Conservation (phyloP, 441 rosid genomes). For the Pelargonium citronellum region DNA sequence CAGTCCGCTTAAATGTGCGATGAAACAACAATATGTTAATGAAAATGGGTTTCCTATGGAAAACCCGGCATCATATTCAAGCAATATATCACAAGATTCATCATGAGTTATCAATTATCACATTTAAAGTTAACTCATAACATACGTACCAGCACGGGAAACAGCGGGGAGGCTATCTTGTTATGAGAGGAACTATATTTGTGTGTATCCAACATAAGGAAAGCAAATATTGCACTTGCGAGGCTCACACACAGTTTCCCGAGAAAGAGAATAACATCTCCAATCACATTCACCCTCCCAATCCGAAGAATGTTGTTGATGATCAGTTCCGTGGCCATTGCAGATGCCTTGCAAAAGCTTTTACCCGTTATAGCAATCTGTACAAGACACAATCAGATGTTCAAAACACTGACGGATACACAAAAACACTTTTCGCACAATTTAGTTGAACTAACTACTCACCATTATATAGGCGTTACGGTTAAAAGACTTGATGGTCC, state of each 20-base stretch:
- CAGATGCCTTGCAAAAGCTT: slow-evolving; percentile 81
- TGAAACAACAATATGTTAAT: no score
- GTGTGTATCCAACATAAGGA: slow-evolving; percentile 93
- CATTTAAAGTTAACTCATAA: no score
- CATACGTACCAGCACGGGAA: slow-evolving; percentile 90
- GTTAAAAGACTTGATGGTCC: slow-evolving; percentile 78
- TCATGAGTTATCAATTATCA: no score
- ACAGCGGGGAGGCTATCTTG: slow-evolving; percentile 85
- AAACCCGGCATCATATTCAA: no score
- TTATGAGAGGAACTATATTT: slow-evolving; percentile 60
- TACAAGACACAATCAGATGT: slow-evolving; percentile 19
- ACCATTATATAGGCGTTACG: slow-evolving; percentile 99
- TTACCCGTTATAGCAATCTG: slow-evolving; percentile 93
- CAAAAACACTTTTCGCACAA: no score
- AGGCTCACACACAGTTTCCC: slow-evolving; percentile 96
- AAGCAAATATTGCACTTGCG: slow-evolving; percentile 72
- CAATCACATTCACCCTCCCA: slow-evolving; percentile 88
- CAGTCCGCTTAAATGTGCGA: no score
- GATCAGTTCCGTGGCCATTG: slow-evolving; percentile 80
- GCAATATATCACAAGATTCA: no score
- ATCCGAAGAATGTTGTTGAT: slow-evolving; percentile 79
- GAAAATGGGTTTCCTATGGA: no score
- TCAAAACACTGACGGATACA: slow-evolving; percentile 18
- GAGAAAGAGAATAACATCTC: slow-evolving; percentile 82
- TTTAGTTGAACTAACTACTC: slow-evolving; percentile 18